A percentile compares a stretch with the other conserved stretches of the same genome.
Evolutionary conservation across 192 early-diverging fungal genomes (phyloP).

Genomic region (Entomortierella parvispora): DNA sequence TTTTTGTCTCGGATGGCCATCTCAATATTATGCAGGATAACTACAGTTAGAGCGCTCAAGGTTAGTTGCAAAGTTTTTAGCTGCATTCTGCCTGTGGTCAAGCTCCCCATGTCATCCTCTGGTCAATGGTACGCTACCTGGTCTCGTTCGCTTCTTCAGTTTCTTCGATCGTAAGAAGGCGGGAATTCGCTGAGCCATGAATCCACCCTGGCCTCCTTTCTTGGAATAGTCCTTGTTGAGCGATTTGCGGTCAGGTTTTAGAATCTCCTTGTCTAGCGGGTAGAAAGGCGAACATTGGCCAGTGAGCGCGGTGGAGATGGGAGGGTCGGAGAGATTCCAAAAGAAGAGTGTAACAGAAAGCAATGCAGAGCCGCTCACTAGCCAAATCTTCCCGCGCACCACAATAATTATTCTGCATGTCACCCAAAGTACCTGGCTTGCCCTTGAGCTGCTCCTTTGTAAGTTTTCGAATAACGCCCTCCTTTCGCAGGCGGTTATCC

Average conservation of each 20-base stretch:
- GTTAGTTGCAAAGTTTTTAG: too few species aligned
- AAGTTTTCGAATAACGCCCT: constrained; percentile 47
- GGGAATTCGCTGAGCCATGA: constrained; percentile 47
- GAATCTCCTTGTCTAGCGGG: constrained; percentile 33
- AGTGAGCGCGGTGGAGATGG: too few species aligned
- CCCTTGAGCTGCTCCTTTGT: constrained; percentile 53
- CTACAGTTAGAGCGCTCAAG: too few species aligned
- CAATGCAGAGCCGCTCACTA: neutral
- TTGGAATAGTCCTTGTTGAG: constrained; percentile 37
- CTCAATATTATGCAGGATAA: constrained; percentile 53
- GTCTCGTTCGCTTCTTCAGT: constrained; percentile 40
- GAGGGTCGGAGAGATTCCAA: neutral
- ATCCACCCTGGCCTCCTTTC: constrained; percentile 34
- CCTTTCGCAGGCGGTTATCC: constrained; percentile 47
- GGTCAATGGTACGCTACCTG: too few species aligned
- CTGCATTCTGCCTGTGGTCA: too few species aligned
- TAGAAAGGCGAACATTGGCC: too few species aligned
- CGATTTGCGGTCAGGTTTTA: constrained; percentile 46
- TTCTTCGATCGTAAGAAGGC: constrained; percentile 47
- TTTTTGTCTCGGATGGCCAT: constrained; percentile 56
- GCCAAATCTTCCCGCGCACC: too few species aligned
- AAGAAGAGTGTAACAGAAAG: neutral
- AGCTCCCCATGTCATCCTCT: too few species aligned
- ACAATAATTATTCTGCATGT: too few species aligned
- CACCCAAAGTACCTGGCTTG: constrained; percentile 56